Evolutionary conservation across 371 early-diverging fungal species (phyloP), one percentile per base, ranked within the genome.

Genomic region (Quaeritorhiza haematococci): DNA sequence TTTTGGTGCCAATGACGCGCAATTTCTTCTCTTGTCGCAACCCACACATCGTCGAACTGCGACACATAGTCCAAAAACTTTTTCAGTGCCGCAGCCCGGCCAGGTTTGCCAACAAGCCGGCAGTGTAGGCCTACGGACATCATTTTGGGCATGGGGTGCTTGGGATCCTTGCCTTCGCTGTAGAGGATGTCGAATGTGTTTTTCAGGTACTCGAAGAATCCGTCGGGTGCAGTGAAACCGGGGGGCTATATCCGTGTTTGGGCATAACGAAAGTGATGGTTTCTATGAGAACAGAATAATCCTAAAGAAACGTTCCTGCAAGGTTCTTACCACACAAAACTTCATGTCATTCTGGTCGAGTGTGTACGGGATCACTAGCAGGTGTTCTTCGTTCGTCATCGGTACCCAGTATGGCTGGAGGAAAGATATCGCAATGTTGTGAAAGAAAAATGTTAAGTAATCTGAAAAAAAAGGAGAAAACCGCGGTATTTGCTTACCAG

Each of bases 311-410:
- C 17, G 56, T 13, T 55, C 15, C 27, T 27, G 33, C n/a, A 19
- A 28, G 55, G 17, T 15, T 17, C 28, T n/a, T 58, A 53, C 53
- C 62, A 61, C 51, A 1, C 63, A 35, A 33, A 67, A 73, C 61
- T 77, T 77, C 75, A 73, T 74, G 58, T 77, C 74, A 64, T 77
- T 77, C 51, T 68, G 69, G 51, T 74, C 74, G 6, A 74, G 60
- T 0, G 75, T 77, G 64, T 77, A 77, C 1, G 78, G 78, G 19
- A 77, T 66, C 21, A 74, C 67, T 35, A 77, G 55, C 32, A 67
- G 70, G 28, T 32, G 41, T 27, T 61, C n/a, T n/a, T n/a, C n/a
- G n/a, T n/a, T n/a, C 55, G 1, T 44, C 61, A n/a, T 47, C 50
- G 28, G 59, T 44, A 1, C 13, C 51, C 2, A 74, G 56, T 72